phyloP scores from a whole-genome alignment of 2,329 filamentous ascomycete genomes.

The Chrysosporium queenslandicum region DNA sequence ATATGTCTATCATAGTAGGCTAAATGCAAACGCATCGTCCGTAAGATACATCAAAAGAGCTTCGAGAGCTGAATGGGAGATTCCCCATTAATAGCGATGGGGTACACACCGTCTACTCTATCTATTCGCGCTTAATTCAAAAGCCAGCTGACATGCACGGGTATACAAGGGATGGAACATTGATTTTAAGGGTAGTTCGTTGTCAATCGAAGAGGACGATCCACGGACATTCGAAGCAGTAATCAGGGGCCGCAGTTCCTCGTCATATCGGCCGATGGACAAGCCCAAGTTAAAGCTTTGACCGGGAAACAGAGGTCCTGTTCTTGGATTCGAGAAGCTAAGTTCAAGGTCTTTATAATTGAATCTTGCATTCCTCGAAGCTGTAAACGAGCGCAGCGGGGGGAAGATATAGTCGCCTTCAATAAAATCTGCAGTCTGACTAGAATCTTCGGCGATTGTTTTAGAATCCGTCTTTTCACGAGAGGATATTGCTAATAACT shows the following conservation, averaged over 20 bases:
- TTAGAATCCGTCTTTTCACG: not conserved
- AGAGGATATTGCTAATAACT: conserved; percentile 15
- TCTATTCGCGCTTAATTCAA: conserved; percentile 24
- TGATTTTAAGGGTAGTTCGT: conserved; percentile 17
- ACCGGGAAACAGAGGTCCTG: conserved; percentile 26
- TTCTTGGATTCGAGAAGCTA: conserved; percentile 26
- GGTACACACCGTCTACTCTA: conserved; percentile 1
- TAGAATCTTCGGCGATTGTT: not conserved
- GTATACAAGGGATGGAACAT: conserved; percentile 31
- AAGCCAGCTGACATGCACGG: conserved; percentile 31
- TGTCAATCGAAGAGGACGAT: conserved; percentile 1
- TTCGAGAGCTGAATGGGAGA: not conserved
- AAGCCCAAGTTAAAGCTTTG: conserved; percentile 27
- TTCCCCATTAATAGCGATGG: not conserved
- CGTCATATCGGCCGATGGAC: conserved; percentile 19
- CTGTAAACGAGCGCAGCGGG: conserved; percentile 24
- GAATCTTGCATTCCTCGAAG: conserved; percentile 25
- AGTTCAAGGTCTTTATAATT: conserved; percentile 27
- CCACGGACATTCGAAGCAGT: not conserved
- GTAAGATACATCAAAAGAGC: not conserved
- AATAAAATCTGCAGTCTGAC: conserved; percentile 13
- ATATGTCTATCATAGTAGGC: not conserved
- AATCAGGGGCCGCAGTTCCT: conserved; percentile 10
- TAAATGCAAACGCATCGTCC: not conserved
- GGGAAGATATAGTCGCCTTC: conserved; percentile 30